Base-by-base conservation (phyloP, 441 rosid genomes). In the Metrosideros polymorpha region DNA sequence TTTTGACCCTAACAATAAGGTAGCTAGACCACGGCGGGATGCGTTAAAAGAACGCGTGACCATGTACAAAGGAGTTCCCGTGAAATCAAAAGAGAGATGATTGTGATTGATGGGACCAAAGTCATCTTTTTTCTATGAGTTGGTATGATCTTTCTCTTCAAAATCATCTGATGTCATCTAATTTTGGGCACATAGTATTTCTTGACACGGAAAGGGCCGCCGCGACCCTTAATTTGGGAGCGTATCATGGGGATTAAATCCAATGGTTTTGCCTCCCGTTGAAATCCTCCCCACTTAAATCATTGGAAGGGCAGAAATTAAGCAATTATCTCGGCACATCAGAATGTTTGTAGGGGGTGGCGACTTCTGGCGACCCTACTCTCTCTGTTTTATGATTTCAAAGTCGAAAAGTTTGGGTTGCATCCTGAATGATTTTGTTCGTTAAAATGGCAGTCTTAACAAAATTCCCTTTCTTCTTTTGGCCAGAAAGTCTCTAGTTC, bases 1-100 rank as follows among this genome's bases (percentile, higher is more conserved):
- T 86, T 98, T 98, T 86, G 98, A 96, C 92, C 99, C 99, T 0
- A 98, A 95, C 91, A 96, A 95, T 53, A 95, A 94, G 87, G 93
- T 96, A 22, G 99, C 97, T 42, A 88, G 98, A 83, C 99, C 99
- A 4, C 90, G 99, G 82, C 90, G 97, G 82, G 99, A 96, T 71
- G 90, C 89, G 3, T 90, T 97, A 88, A 95, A 92, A 91, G 98
- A 95, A 79, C 93, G 92, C 0, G 96, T 93, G 42, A 85, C 93
- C 87, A 93, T 96, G 89, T 96, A 95, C 92, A 93, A 94, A 93
- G 98, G 95, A 53, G 93, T 96, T 88, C 93, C 96, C 12, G 92
- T 96, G 59, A 95, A 94, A 89, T 89, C 98, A 18, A 94, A 95
- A 90, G 93, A 95, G 83, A 90, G 94, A 91, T 97, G 91, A 93